phyloP scores from a whole-genome alignment of 495 filamentous ascomycete genomes.

The Pyrenula aspistea region DNA sequence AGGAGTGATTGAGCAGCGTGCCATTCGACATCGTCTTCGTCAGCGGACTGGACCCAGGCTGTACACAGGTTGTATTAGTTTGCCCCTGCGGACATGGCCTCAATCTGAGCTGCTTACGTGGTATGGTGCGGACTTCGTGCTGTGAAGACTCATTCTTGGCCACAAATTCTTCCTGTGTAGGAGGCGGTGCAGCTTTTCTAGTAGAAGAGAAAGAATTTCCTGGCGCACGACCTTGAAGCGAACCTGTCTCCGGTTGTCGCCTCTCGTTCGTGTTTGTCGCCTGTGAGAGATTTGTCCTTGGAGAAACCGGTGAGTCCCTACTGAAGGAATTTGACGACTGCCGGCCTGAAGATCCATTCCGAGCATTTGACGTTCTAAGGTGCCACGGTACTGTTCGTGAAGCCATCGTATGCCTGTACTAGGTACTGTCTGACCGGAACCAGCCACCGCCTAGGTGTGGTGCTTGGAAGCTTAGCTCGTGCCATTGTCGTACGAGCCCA shows the following conservation, averaged over 20 bases:
- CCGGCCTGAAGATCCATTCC: not conserved
- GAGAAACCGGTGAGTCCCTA: not conserved
- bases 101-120: slow-evolving; percentile 12
- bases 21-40: slow-evolving; percentile 20
- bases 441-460: not conserved
- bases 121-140: slow-evolving; percentile 18
- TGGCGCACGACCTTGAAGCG: not conserved
- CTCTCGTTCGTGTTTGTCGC: slow-evolving; percentile 1
- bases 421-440: not conserved
- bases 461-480: no score
- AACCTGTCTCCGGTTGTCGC: not conserved
- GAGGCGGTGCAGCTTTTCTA: slow-evolving; percentile 11
- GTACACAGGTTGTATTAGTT: not conserved
- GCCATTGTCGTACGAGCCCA: no score
- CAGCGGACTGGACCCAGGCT: slow-evolving; percentile 46
- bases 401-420: not conserved
- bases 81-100: not conserved
- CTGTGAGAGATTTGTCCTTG: slow-evolving; percentile 5
- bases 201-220: slow-evolving; percentile 12
- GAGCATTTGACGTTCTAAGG: not conserved
- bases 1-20: slow-evolving; percentile 23
- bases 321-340: not conserved
- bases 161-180: slow-evolving; percentile 6
- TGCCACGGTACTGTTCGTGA: not conserved
- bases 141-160: not conserved